A percentile compares a stretch with the other conserved stretches of the same genome.
Conservation (phyloP, 1,139 yeast species). For the Blastobotrys serpentis region DNA sequence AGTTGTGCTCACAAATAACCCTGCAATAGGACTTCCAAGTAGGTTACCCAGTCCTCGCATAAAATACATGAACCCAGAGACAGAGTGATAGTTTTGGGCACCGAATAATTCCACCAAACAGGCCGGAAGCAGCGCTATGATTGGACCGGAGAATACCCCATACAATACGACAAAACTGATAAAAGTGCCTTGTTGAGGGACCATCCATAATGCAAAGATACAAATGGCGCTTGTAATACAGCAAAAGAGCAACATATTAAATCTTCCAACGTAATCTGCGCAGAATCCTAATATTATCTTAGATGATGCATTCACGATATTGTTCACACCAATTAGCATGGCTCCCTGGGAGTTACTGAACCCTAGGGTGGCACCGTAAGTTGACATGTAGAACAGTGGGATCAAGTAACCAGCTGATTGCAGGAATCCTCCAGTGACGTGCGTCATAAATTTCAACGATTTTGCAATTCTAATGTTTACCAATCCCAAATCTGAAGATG, state of each 20-base stretch:
- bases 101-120: slow-evolving; percentile 46
- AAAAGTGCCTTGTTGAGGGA: slow-evolving; percentile 35
- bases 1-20: slow-evolving; percentile 22
- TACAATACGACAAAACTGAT: slow-evolving; percentile 41
- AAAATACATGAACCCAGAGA: slow-evolving; percentile 28
- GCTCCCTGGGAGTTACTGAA: slow-evolving; percentile 43
- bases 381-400: slow-evolving; percentile 46
- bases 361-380: slow-evolving; percentile 43
- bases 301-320: slow-evolving; percentile 44
- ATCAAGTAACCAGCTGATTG: slow-evolving; percentile 47
- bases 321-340: slow-evolving; percentile 45
- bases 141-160: slow-evolving; percentile 40
- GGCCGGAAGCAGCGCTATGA: slow-evolving; percentile 44
- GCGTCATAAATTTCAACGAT: slow-evolving; percentile 33
- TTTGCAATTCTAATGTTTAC: slow-evolving; percentile 31
- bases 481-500: slow-evolving; percentile 4
- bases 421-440: slow-evolving; percentile 39
- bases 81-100: slow-evolving; percentile 26
- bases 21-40: slow-evolving; percentile 31
- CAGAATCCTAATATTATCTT: slow-evolving; percentile 42
- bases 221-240: slow-evolving; percentile 38
- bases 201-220: slow-evolving; percentile 42
- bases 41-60: slow-evolving; percentile 27
- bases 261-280: slow-evolving; percentile 43
- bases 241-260: slow-evolving; percentile 44